These are phyloP conservation scores for Gymnopilus dilepis DNA, from an alignment of 768 basidiomycete species.

Conservation along the genomic window DNA sequence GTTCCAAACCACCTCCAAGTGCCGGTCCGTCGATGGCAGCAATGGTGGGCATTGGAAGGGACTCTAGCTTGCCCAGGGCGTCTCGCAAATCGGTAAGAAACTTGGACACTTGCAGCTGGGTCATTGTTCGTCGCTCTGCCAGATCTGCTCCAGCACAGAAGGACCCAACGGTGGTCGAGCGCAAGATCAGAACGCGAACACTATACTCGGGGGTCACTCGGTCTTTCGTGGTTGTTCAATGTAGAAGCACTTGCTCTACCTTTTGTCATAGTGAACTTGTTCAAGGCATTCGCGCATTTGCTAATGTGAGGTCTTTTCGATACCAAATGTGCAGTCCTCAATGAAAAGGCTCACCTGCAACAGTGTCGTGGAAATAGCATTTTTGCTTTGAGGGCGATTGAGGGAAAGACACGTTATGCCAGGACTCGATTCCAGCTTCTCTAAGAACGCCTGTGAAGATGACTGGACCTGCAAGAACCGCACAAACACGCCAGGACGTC, in stretches of 20 bases:
- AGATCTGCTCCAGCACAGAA: constrained; percentile 96
- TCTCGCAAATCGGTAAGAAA: constrained; percentile 81
- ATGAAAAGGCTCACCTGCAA: constrained; percentile 56
- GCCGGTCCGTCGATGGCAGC: constrained; percentile 94
- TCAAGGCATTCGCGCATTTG: constrained; percentile 76
- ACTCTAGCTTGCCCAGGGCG: constrained; percentile 77
- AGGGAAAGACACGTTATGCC: constrained; percentile 79
- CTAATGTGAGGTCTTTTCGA: constrained; percentile 40
- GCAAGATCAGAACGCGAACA: constrained; percentile 81
- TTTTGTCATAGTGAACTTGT: constrained; percentile 66
- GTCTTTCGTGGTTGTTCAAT: constrained; percentile 5
- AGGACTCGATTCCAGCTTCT: constrained; percentile 56
- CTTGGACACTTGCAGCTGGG: constrained; percentile 68
- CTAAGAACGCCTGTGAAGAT: constrained; percentile 47
- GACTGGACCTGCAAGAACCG: constrained; percentile 29
- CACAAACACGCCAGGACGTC: not conserved
- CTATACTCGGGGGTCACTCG: constrained; percentile 39
- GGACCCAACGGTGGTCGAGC: constrained; percentile 74
- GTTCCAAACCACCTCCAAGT: constrained; percentile 90
- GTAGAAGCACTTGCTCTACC: constrained; percentile 40
- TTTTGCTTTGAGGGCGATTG: constrained; percentile 83
- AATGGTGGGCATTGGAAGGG: constrained; percentile 86
- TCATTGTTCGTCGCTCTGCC: constrained; percentile 84
- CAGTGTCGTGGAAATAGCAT: constrained; percentile 81
- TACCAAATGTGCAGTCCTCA: constrained; percentile 2